A percentile compares a stretch with the other conserved stretches of the same genome.
Evolutionary conservation across 2,329 filamentous ascomycete species (phyloP).

Genomic region (Colletotrichum lentis): DNA sequence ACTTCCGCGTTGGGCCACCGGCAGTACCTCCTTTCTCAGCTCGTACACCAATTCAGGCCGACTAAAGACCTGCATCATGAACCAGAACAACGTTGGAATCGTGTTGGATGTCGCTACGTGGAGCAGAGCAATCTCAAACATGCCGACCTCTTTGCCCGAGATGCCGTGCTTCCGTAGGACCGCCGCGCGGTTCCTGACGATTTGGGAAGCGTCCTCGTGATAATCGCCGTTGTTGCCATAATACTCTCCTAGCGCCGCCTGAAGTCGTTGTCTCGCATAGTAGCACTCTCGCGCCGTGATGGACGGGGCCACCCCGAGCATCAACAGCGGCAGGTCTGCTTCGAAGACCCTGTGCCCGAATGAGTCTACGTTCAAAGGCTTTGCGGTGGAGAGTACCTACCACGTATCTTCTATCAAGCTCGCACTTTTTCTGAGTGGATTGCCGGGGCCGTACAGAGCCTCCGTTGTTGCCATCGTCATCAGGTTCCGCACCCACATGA

Average conservation of each 20-base stretch:
- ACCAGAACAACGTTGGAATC: constrained; percentile 51
- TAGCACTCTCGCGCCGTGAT: constrained; percentile 46
- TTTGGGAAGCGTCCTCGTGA: constrained; percentile 41
- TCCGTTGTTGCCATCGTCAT: constrained; percentile 51
- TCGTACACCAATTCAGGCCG: constrained; percentile 41
- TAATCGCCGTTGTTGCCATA: constrained; percentile 44
- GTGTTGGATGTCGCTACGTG: constrained; percentile 47
- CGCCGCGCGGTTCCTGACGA: constrained; percentile 45
- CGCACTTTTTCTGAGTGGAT: constrained; percentile 50
- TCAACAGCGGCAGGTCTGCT: constrained; percentile 11
- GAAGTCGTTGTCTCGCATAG: constrained; percentile 41
- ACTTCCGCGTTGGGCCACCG: constrained; percentile 28
- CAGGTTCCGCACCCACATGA: constrained; percentile 49
- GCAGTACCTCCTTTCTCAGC: constrained; percentile 43
- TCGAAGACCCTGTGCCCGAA: constrained; percentile 12
- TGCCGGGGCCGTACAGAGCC: constrained; percentile 54
- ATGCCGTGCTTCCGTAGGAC: constrained; percentile 45
- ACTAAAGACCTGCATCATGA: constrained; percentile 44
- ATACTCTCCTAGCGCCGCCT: constrained; percentile 44
- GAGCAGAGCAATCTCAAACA: constrained; percentile 45
- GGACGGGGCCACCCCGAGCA: constrained; percentile 44
- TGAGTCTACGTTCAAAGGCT: not conserved
- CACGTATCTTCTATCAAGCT: constrained; percentile 48
- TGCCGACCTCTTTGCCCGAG: constrained; percentile 42
- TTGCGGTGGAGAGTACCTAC: constrained; percentile 31